Evolutionary conservation across 2,329 filamentous ascomycete genomes (phyloP), one percentile per base, ranked within the genome.

Genomic region (Ascocoryne sarcoides): DNA sequence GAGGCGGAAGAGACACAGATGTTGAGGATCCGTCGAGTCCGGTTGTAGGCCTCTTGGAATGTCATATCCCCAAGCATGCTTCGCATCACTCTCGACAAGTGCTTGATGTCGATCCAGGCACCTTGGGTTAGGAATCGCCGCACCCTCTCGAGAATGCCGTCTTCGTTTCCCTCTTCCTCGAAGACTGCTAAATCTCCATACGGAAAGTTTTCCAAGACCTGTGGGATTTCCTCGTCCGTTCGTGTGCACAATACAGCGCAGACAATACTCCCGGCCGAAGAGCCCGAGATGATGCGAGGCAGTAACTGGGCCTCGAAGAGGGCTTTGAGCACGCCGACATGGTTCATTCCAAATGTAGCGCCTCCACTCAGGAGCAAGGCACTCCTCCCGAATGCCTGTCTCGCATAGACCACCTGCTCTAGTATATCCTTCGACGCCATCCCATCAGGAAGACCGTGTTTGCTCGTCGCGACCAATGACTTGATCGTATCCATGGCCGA

Each of bases 11-110:
- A 95, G 5, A 96, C 89, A 43, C 85, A 89, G 28, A 96, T 95
- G 60, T 95, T 96, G 56, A 95, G 75, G 46, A 95, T 89, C 43
- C 88, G 76, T 19, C 87, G 76, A 0, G 89, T 95, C n/a, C 88
- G 81, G 58, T 95, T 94, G 65, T 95, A 95, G 1, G 88, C 87
- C 62, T 96, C 90, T 56, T 90, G 85, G 52, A 96, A 96, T 0
- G 90, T 96, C 54, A 95, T 82, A 53, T 95, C 85, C 28, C 88
- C 88, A 5, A 95, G 71, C 55, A 92, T 67, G 21, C 71, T 70
- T 40, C 77, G 76, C 85, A 96, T 92, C 4, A 94, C 87, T 34
- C 81, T 73, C 2, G 76, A 81, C 36, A 95, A 66, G 60, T 95
- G 79, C 17, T 75, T 75, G 53, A 93, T 93, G 56, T 95, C 87